These are phyloP conservation scores for Nicotiana undulata DNA, from an alignment of 257 asterid species.

Conservation along the genomic window DNA sequence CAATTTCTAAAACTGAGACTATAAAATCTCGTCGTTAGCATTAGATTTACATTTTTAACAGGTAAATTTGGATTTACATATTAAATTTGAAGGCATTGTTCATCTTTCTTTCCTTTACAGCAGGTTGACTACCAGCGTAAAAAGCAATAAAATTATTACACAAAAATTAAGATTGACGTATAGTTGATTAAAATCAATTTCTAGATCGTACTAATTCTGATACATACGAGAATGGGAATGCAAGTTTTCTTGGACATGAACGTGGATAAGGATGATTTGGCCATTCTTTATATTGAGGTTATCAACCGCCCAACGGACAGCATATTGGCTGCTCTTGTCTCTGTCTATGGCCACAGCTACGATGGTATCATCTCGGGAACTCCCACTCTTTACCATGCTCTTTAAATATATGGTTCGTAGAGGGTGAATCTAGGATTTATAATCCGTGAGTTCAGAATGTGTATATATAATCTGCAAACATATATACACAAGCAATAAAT, in stretches of 20 bases:
- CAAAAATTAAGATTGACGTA: not conserved
- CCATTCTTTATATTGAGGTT: conserved; percentile 36
- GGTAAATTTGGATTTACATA: not conserved
- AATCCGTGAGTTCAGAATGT: not conserved
- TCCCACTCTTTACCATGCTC: conserved; percentile 15
- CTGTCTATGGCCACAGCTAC: conserved; percentile 68
- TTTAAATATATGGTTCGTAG: too few species aligned
- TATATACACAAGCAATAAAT: not conserved
- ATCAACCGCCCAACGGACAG: conserved; percentile 86
- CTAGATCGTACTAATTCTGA: not conserved
- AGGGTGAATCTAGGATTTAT: not conserved
- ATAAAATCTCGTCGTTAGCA: not conserved
- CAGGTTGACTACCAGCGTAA: not conserved
- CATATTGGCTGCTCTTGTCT: conserved; percentile 79
- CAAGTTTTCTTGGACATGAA: conserved; percentile 23
- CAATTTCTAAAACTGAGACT: too few species aligned
- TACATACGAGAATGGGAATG: conserved; percentile 39
- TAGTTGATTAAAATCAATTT: not conserved
- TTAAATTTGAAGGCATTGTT: not conserved
- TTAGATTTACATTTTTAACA: not conserved
- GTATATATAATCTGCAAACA: not conserved
- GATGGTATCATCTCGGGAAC: not conserved
- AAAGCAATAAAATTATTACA: not conserved
- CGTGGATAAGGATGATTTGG: conserved; percentile 53
- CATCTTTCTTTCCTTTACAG: not conserved